Percentiles rank a stretch among this genome's conserved stretches.
phyloP scores from a whole-genome alignment of 1,139 yeast genomes.

The Wickerhamiella pararugosa region DNA sequence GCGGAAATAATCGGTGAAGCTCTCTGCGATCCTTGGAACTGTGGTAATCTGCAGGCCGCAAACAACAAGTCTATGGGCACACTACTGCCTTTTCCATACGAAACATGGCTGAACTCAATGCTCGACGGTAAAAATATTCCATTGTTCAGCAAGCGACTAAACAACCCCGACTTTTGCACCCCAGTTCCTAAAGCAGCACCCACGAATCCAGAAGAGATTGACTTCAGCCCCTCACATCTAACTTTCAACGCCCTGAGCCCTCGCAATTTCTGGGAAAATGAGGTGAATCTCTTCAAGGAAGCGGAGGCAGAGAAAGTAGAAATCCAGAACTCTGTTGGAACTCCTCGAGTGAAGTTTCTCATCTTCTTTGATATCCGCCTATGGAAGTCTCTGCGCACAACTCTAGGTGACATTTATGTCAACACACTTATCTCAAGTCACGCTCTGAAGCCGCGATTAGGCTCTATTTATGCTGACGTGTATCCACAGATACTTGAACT shows the following conservation, averaged over 20 bases:
- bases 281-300: neutral
- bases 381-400: constrained; percentile 49
- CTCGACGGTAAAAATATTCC: constrained; percentile 22
- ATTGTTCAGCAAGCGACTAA: neutral
- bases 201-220: neutral
- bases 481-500: constrained; percentile 62
- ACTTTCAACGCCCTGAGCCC: constrained; percentile 1
- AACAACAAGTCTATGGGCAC: neutral
- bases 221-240: neutral
- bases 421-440: constrained; percentile 56
- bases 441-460: constrained; percentile 42
- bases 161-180: neutral
- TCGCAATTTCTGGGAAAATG: neutral
- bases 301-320: no score
- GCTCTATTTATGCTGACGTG: constrained; percentile 68
- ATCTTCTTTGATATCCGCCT: constrained; percentile 55
- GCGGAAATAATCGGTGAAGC: constrained; percentile 44
- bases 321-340: neutral
- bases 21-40: constrained; percentile 39
- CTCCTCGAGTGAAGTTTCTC: constrained; percentile 51
- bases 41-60: constrained; percentile 15
- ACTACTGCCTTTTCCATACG: neutral
- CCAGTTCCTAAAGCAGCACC: neutral
- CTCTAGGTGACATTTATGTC: constrained; percentile 54
- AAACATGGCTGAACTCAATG: constrained; percentile 9